A percentile compares a stretch with the other conserved stretches of the same genome.
Conservation (phyloP, 768 basidiomycete species). For the Krasilnikovozyma curviuscula region DNA sequence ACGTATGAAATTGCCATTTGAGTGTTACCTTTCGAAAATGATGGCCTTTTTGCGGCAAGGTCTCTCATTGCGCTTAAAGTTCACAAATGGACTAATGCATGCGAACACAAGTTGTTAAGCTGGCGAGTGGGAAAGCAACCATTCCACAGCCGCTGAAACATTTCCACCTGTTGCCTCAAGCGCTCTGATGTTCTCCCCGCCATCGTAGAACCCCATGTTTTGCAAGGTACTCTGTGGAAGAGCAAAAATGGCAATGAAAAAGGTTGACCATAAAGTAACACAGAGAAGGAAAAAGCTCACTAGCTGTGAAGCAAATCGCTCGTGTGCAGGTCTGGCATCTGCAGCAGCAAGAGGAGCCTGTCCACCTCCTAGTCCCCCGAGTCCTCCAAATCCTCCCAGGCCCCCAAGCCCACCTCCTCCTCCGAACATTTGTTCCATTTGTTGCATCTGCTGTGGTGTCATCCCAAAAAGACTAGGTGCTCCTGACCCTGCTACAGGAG, state of each 20-base stretch:
- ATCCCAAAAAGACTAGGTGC: conserved; percentile 3
- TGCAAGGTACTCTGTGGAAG: conserved; percentile 3
- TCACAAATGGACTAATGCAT: too few relatives aligned
- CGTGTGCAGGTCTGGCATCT: conserved; percentile 9
- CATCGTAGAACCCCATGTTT: conserved; percentile 13
- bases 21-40: too few relatives aligned
- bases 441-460: conserved; percentile 8
- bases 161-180: background rate
- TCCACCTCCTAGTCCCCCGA: background rate
- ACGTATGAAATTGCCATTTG: too few relatives aligned
- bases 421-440: conserved; percentile 12
- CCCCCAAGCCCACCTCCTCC: conserved; percentile 5
- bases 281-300: background rate
- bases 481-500: background rate
- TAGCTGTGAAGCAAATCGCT: conserved; percentile 9
- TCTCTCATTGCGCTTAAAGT: too few relatives aligned
- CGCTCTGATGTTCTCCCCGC: conserved; percentile 8
- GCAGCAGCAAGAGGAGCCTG: background rate
- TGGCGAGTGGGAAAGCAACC: too few relatives aligned
- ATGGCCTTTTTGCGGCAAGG: too few relatives aligned
- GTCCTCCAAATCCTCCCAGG: background rate
- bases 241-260: background rate
- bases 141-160: too few relatives aligned
- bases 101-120: too few relatives aligned
- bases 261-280: background rate